phyloP scores from a whole-genome alignment of 768 basidiomycete genomes.

The Hericium rajendrae region DNA sequence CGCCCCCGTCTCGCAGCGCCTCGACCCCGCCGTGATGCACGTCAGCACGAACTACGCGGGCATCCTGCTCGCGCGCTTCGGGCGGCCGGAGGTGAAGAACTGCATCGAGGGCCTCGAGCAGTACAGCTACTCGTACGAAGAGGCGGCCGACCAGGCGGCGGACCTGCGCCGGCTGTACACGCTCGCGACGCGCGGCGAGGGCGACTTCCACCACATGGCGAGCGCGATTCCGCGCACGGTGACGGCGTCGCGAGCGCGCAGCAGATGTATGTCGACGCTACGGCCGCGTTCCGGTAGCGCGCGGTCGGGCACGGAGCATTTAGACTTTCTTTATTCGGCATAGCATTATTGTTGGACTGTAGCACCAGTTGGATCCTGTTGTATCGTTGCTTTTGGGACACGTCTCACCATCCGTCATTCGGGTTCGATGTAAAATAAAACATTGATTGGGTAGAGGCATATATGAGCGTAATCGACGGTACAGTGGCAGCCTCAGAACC shows the following conservation, averaged over 20 bases:
- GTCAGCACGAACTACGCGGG: slow-evolving; percentile 82
- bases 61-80: slow-evolving; percentile 69
- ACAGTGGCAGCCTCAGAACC: slow-evolving; percentile 27
- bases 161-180: slow-evolving; percentile 48
- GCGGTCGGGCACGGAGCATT: background rate
- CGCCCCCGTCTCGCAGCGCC: slow-evolving; percentile 32
- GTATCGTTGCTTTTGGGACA: background rate
- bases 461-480: too few species aligned
- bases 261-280: slow-evolving; percentile 9
- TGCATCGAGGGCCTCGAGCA: slow-evolving; percentile 84
- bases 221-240: slow-evolving; percentile 21
- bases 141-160: slow-evolving; percentile 67
- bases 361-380: background rate
- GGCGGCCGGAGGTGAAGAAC: slow-evolving; percentile 70
- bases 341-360: background rate
- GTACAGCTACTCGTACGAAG: slow-evolving; percentile 82
- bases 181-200: slow-evolving; percentile 29
- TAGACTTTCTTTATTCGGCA: background rate
- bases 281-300: background rate
- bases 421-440: too few species aligned
- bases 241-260: background rate
- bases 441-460: too few species aligned
- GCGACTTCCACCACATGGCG: slow-evolving; percentile 32
- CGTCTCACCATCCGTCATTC: too few species aligned
- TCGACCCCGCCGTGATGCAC: slow-evolving; percentile 86